These are phyloP conservation scores for Dicorynia guianensis DNA, from an alignment of 306 rosid genomes.

Conservation along the genomic window DNA sequence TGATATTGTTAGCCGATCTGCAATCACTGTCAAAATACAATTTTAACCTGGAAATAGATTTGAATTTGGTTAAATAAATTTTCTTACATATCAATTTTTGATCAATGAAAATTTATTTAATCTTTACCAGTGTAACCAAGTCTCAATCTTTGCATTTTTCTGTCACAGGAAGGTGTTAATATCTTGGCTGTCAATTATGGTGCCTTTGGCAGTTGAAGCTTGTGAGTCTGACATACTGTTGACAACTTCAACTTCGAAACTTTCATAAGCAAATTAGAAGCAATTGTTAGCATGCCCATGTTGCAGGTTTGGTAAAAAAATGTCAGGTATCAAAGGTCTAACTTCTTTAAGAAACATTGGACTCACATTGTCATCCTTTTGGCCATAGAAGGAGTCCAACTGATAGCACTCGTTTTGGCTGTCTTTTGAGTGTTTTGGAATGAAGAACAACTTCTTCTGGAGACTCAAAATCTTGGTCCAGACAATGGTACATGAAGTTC, in stretches of 20 bases:
- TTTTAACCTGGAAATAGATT: constrained; percentile 5
- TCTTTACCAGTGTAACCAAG: constrained; percentile 11
- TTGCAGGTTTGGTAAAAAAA: no score
- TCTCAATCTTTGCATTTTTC: constrained; percentile 32
- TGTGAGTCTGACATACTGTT: constrained; percentile 55
- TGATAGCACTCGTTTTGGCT: no score
- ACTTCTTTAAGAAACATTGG: no score
- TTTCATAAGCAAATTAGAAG: no score
- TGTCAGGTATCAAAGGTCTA: no score
- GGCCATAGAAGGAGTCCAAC: no score
- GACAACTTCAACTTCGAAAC: constrained; percentile 18
- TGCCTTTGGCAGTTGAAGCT: constrained; percentile 73
- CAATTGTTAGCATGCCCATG: no score
- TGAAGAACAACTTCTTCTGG: no score
- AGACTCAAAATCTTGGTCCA: no score
- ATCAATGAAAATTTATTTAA: neutral
- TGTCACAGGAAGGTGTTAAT: constrained; percentile 82
- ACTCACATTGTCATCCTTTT: no score
- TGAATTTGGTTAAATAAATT: constrained; percentile 25
- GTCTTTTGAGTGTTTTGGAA: no score
- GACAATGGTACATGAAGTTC: no score
- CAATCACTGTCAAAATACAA: constrained; percentile 2
- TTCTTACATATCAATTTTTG: constrained; percentile 24
- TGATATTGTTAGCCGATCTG: constrained; percentile 9
- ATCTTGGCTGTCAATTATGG: constrained; percentile 91